These are phyloP conservation scores for Blastocystis sp. DNA, from an alignment of 352 stramenopile species.

Conservation along the genomic window DNA sequence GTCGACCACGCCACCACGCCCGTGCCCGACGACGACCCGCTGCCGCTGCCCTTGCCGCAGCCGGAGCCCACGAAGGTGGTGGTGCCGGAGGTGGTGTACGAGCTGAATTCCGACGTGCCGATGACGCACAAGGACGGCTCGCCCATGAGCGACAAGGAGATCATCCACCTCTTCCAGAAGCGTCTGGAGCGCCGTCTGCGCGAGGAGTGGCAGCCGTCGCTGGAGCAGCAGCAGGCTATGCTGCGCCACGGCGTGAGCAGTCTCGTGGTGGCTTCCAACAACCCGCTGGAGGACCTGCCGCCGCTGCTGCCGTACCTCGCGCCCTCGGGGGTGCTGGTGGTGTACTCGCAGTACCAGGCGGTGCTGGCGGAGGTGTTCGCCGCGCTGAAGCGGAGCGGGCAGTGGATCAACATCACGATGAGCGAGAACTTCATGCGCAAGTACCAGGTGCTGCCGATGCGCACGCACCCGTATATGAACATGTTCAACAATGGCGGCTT, in stretches of 20 bases:
- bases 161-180: slow-evolving; percentile 50
- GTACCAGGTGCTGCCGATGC: slow-evolving; percentile 68
- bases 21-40: neutral
- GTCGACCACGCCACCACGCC: neutral
- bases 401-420: slow-evolving; percentile 64
- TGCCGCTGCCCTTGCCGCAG: slow-evolving; percentile 24
- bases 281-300: slow-evolving; percentile 63
- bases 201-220: slow-evolving; percentile 45
- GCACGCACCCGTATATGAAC: slow-evolving; percentile 70
- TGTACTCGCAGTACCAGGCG: slow-evolving; percentile 63
- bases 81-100: slow-evolving; percentile 1
- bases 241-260: slow-evolving; percentile 31
- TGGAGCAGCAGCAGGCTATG: slow-evolving; percentile 39
- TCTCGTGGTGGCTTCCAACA: slow-evolving; percentile 64
- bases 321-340: slow-evolving; percentile 52
- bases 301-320: slow-evolving; percentile 44
- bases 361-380: slow-evolving; percentile 62
- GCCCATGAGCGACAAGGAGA: neutral
- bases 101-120: slow-evolving; percentile 17
- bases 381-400: slow-evolving; percentile 53
- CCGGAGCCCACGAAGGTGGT: neutral
- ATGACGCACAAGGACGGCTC: slow-evolving; percentile 53
- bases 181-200: slow-evolving; percentile 20
- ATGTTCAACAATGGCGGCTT: slow-evolving; percentile 68
- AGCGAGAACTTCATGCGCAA: slow-evolving; percentile 69